phyloP scores from a whole-genome alignment of 176 grass and related monocot species.

The Alopecurus myosuroides region DNA sequence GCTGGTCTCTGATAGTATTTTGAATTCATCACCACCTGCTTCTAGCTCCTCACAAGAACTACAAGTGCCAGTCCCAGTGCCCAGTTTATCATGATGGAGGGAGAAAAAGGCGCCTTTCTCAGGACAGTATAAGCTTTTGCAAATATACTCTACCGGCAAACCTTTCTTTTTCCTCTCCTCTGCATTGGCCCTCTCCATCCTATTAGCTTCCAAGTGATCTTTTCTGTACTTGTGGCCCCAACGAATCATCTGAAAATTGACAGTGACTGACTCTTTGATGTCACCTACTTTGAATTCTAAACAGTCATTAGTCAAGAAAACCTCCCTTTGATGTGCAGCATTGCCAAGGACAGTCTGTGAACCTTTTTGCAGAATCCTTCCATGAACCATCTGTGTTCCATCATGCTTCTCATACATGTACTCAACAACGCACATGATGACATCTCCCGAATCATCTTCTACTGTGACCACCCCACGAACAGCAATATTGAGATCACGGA shows the following conservation, averaged over 20 bases:
- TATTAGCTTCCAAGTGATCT: constrained; percentile 37
- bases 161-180: constrained; percentile 59
- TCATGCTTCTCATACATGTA: constrained; percentile 62
- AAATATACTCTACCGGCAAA: constrained; percentile 45
- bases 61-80: constrained; percentile 56
- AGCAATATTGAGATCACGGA: constrained; percentile 32
- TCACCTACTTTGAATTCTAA: constrained; percentile 44
- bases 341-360: constrained; percentile 57
- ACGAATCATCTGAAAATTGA: constrained; percentile 35
- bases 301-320: constrained; percentile 63
- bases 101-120: constrained; percentile 63
- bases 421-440: constrained; percentile 46
- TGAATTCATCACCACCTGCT: constrained; percentile 29
- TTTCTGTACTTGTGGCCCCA: constrained; percentile 57
- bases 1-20: constrained; percentile 37
- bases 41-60: constrained; percentile 45
- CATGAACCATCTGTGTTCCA: constrained; percentile 53
- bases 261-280: constrained; percentile 45
- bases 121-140: constrained; percentile 63
- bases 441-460: constrained; percentile 44
- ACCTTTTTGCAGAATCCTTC: constrained; percentile 48
- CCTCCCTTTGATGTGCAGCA: constrained; percentile 63
- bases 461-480: constrained; percentile 31
- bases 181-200: constrained; percentile 37
- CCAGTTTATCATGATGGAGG: constrained; percentile 39